Conservation (phyloP, 257 asterid species). For the Solanum lycopersicoides region DNA sequence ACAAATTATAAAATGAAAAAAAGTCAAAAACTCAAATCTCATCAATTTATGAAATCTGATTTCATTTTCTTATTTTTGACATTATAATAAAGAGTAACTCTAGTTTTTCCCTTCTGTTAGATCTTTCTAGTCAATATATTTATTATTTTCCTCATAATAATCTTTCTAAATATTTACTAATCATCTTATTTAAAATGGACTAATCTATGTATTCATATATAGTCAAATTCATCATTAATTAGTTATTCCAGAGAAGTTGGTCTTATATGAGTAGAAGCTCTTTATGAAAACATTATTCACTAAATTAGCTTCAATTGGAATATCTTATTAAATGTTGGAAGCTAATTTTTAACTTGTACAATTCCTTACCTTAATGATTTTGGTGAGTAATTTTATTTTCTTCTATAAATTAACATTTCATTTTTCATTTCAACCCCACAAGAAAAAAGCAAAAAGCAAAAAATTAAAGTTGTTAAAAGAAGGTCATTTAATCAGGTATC, state of each 20-base stretch:
- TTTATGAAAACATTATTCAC: not conserved
- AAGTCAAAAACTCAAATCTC: not conserved
- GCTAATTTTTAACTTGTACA: not conserved
- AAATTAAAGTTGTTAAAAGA: constrained; percentile 6
- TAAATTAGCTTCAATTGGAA: not conserved
- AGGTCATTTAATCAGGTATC: constrained; percentile 16
- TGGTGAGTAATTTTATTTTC: not conserved
- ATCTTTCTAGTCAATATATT: not conserved
- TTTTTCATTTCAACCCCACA: not conserved
- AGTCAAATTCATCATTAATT: not conserved
- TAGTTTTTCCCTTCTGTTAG: not conserved
- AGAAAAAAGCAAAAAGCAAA: not conserved
- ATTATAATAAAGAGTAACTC: not conserved
- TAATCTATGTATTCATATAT: not conserved
- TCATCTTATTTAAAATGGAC: not conserved
- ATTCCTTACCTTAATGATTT: not conserved
- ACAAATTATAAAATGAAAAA: not conserved
- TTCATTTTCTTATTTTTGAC: too few relatives aligned
- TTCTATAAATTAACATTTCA: not conserved
- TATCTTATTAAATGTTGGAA: not conserved
- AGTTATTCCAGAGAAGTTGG: not conserved
- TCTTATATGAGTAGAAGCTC: not conserved
- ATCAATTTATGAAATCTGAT: not conserved
- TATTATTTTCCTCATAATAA: not conserved
- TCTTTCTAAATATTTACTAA: not conserved